A percentile compares a stretch with the other conserved stretches of the same genome.
Conservation (phyloP, 1,284 basidiomycete species). For the Rhodotorula mucilaginosa region DNA sequence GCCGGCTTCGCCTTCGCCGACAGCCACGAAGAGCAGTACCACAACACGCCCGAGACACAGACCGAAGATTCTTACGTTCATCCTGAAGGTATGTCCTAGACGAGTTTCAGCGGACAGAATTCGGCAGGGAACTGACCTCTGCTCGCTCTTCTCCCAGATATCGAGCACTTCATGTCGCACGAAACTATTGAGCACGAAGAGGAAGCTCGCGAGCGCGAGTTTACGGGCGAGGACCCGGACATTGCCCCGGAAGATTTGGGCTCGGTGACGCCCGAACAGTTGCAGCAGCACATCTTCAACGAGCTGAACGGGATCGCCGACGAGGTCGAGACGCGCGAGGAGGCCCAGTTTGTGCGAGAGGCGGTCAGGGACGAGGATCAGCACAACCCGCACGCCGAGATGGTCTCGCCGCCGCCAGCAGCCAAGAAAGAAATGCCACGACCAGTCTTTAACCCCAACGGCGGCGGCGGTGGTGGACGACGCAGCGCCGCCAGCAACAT, state of each 20-base stretch:
- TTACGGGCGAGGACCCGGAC: slow-evolving; percentile 51
- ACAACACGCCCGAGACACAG: slow-evolving; percentile 93
- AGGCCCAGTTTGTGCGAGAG: slow-evolving; percentile 38
- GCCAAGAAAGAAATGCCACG: slow-evolving; percentile 56
- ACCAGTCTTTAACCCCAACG: slow-evolving; percentile 8
- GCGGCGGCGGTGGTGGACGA: background rate
- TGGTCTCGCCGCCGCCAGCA: slow-evolving; percentile 57
- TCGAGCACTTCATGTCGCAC: slow-evolving; percentile 82
- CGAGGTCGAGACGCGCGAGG: slow-evolving; percentile 21
- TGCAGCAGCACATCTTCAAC: slow-evolving; percentile 34
- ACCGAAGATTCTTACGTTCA: slow-evolving; percentile 92
- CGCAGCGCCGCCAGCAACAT: background rate
- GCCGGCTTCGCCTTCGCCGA: slow-evolving; percentile 59
- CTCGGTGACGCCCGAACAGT: slow-evolving; percentile 14
- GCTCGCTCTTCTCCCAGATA: slow-evolving; percentile 37
- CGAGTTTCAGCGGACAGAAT: no score
- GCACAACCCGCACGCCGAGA: slow-evolving; percentile 14
- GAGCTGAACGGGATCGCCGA: slow-evolving; percentile 28
- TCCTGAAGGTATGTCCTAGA: slow-evolving; percentile 67
- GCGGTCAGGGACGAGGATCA: slow-evolving; percentile 13
- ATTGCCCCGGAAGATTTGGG: slow-evolving; percentile 8
- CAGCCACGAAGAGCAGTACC: slow-evolving; percentile 93
- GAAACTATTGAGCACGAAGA: slow-evolving; percentile 82
- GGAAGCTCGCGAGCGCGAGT: slow-evolving; percentile 55
- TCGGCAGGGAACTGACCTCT: background rate